phyloP scores from a whole-genome alignment of 345 rosid genomes.

The Eucalyptus pauciflora region DNA sequence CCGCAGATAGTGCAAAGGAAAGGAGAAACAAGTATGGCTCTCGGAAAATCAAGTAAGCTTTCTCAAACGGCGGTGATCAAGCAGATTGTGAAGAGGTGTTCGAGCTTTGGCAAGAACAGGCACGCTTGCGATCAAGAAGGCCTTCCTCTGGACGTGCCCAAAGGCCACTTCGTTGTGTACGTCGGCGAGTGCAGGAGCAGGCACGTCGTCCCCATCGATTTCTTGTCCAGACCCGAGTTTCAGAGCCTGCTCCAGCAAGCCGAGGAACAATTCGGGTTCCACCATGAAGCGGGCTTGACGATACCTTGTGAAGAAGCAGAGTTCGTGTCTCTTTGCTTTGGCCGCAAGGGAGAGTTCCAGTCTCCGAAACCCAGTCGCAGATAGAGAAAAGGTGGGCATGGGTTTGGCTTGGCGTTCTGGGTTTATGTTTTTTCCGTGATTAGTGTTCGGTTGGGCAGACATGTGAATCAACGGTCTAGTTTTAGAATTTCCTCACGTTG shows the following conservation, averaged over 20 bases:
- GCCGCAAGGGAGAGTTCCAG: not conserved
- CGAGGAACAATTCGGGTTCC: constrained; percentile 39
- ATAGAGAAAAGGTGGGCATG: not conserved
- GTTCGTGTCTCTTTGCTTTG: constrained; percentile 21
- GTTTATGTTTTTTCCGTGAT: not conserved
- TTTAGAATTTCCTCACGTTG: not conserved
- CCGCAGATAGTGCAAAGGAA: not conserved
- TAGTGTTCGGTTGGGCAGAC: not conserved
- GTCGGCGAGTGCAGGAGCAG: constrained; percentile 27
- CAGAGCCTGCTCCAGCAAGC: constrained; percentile 25
- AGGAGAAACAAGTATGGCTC: not conserved
- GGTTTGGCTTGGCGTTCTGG: not conserved
- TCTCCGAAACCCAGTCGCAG: not conserved
- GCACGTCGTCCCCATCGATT: constrained; percentile 22
- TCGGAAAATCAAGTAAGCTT: constrained; percentile 14
- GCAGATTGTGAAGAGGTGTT: constrained; percentile 31
- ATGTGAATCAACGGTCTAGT: not conserved
- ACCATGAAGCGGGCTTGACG: constrained; percentile 33
- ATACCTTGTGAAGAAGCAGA: constrained; percentile 35
- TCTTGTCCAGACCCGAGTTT: constrained; percentile 26
- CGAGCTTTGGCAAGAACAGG: constrained; percentile 22
- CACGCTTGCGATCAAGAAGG: not conserved
- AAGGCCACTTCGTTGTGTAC: constrained; percentile 39
- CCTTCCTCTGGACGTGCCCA: constrained; percentile 20
- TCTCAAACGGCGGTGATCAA: constrained; percentile 21